Base-by-base conservation (phyloP, 805 yeast species). In the Candida pini region DNA sequence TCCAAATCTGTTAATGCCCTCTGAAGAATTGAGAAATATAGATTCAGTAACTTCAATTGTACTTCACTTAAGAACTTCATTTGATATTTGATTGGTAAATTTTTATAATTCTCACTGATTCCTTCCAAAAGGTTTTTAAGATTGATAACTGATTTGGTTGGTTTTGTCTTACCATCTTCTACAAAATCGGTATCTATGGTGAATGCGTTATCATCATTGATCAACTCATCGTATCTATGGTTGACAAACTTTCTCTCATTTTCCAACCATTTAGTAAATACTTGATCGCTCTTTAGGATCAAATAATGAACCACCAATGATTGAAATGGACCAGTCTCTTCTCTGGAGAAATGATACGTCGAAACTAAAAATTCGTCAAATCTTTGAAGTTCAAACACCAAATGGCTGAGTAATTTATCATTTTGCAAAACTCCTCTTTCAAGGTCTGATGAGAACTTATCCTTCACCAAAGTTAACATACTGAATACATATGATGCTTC, bases 141-240 rank as follows among this genome's bases (percentile, higher is more conserved):
- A 31, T 74, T 71, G 25, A 69, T 62, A 0, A 88, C 76, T 1
- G 86, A 73, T 41, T 70, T 70, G 0, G 87, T 80, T 0, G 90
- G 88, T 40, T 69, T 69, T 0, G 76, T 66, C 33, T 56, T 54
- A 6, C 54, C 54, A n/a, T 38, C 42, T 30, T 60, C 68, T 8
- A 58, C 67, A 12, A 64, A 66, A 32, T 82, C 89, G 41, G 57
- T 62, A 47, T 82, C 89, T 20, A 81, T 70, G 3, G 54, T 56
- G 53, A 79, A 76, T 0, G 83, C 76, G 43, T 71, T 66, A 0
- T 62, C 45, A 1, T 69, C 51, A 2, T 60, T 58, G 4, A 76
- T 49, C 15, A 80, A 71, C 41, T 75, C 81, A 19, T 65, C 58
- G 40, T 69, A 78, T 37, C 83, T 55, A 17, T 59, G 55, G 28